Percentiles rank a stretch among this genome's conserved stretches.
Conservation (phyloP, 2,329 filamentous ascomycete species). For the Ampelomyces quisqualis region DNA sequence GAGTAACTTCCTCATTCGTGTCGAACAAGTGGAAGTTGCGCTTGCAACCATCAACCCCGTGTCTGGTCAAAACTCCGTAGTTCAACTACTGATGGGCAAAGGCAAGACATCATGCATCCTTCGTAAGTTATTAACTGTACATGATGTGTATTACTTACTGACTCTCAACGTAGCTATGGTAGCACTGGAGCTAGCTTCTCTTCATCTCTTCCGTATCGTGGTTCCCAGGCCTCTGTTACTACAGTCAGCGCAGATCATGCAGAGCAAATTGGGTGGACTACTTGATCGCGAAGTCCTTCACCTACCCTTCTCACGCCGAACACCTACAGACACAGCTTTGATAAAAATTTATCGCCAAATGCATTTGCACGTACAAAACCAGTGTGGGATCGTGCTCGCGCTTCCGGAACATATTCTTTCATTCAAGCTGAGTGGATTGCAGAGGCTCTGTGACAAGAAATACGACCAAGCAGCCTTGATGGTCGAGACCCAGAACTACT, state of each 20-base stretch:
- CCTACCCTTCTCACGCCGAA: constrained; percentile 60
- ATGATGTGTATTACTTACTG: too few relatives aligned
- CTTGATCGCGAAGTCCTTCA: constrained; percentile 57
- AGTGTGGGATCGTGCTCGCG: constrained; percentile 58
- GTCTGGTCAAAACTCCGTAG: constrained; percentile 57
- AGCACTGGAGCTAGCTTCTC: constrained; percentile 47
- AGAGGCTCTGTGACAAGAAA: constrained; percentile 55
- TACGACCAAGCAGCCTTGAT: constrained; percentile 49
- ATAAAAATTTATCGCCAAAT: constrained; percentile 42
- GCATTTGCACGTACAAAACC: constrained; percentile 46
- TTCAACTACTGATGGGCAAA: constrained; percentile 69
- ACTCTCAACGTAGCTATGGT: constrained; percentile 63
- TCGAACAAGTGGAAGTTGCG: constrained; percentile 64
- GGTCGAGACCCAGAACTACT: constrained; percentile 54
- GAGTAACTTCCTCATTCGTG: constrained; percentile 61
- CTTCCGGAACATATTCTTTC: constrained; percentile 67
- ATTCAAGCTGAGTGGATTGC: constrained; percentile 62
- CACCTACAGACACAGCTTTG: constrained; percentile 35
- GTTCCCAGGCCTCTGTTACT: constrained; percentile 59
- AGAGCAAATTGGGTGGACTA: constrained; percentile 57
- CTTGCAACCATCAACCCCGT: constrained; percentile 58
- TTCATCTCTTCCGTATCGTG: constrained; percentile 54
- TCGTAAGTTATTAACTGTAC: too few relatives aligned
- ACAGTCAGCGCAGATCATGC: constrained; percentile 60
- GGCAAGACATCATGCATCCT: constrained; percentile 64